Evolutionary conservation across 169 alveolate genomes (phyloP), one percentile per base, ranked within the genome.

Genomic region (Theileria annulata): DNA sequence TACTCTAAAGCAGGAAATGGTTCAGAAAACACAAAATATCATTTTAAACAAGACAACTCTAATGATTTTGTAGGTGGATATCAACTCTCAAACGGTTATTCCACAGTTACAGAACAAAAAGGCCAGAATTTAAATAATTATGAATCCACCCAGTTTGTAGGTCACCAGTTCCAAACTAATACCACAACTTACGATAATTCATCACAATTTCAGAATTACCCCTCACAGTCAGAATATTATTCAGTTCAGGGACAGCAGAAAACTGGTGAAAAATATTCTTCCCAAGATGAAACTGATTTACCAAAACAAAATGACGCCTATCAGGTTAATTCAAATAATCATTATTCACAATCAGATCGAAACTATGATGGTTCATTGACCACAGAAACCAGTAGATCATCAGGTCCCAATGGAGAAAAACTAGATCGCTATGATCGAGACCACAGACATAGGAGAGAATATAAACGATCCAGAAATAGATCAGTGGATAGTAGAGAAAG

Each of bases 241-340:
- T 15, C 71, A 62, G 21, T n/a, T 62, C 51, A 42, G 51, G 51
- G 51, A 42, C 51, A 42, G 17, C 66, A 25, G 1, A 56, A 56
- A 3, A 56, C 66, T 56, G 66, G n/a, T 56, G 66, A 56, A 56
- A 42, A 42, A 12, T 8, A 42, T 42, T 42, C 51, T 42, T 12
- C 1, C 15, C 51, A 42, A 42, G 51, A 42, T 42, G 51, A 42
- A 56, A 8, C 66, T 3, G 17, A 56, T 25, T 19, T 21, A 25
- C 13, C 66, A 56, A 25, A 25, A 27, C 51, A 62, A 62, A 62
- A 21, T 62, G 51, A 62, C 71, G 47, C 71, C 13, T 42, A 42
- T 42, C 51, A 62, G 71, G 71, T 62, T 62, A 62, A 62, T 62
- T 62, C 71, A 62, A 35, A 62, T 10, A 62, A 62, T 62, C 21